Evolutionary conservation across 208 protist genomes (phyloP).

Genomic region (Trichomonas tenax): DNA sequence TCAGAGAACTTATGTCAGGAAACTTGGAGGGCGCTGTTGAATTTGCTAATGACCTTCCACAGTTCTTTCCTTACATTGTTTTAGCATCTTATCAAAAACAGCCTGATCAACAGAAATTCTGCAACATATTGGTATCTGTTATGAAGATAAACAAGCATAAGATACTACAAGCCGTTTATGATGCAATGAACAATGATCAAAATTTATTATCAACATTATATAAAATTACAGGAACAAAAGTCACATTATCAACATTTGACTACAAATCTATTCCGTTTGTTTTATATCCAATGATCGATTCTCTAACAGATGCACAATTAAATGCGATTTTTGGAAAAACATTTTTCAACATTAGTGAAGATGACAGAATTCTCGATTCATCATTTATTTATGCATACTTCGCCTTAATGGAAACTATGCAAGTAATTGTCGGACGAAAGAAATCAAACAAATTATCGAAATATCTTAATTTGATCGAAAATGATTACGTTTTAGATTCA

Average conservation of each 20-base stretch:
- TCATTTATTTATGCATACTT: neutral
- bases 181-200: neutral
- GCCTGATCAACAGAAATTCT: neutral
- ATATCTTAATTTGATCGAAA: neutral
- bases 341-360: neutral
- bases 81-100: neutral
- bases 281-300: neutral
- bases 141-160: neutral
- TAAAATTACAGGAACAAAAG: neutral
- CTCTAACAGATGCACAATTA: neutral
- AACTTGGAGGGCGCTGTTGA: neutral
- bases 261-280: neutral
- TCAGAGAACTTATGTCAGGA: neutral
- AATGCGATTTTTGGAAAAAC: neutral
- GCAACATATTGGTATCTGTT: neutral
- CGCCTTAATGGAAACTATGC: neutral
- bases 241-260: neutral
- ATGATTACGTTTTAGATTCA: neutral
- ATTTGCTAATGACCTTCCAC: neutral
- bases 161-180: neutral
- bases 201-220: neutral
- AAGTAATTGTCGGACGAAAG: neutral
- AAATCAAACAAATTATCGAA: neutral
- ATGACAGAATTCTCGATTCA: neutral
- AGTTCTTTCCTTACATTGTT: neutral